Evolutionary conservation across 2,329 filamentous ascomycete genomes (phyloP).

Genomic region (Fusarium sp.): DNA sequence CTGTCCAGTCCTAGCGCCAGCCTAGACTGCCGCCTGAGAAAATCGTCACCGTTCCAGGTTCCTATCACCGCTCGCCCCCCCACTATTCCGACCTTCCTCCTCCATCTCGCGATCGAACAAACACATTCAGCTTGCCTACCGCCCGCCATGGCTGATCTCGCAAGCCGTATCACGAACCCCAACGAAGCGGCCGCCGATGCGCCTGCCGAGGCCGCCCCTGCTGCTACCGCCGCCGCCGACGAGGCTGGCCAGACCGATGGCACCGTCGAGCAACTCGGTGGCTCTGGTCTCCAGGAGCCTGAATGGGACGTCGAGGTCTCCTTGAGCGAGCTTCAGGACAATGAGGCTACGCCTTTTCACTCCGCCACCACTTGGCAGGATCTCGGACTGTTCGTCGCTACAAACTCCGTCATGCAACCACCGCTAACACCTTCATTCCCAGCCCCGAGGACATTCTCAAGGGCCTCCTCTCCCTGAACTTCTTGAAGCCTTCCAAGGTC

Average conservation of each 20-base stretch:
- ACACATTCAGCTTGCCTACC: constrained; percentile 4
- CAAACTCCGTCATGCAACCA: neutral
- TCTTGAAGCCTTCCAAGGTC: constrained; percentile 96
- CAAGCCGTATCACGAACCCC: constrained; percentile 63
- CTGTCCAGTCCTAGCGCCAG: constrained; percentile 12
- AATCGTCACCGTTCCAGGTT: constrained; percentile 18
- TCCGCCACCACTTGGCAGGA: constrained; percentile 88
- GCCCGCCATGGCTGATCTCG: constrained; percentile 60
- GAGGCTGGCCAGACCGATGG: constrained; percentile 53
- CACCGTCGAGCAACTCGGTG: constrained; percentile 52
- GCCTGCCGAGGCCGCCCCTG: constrained; percentile 30
- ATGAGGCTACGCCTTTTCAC: constrained; percentile 87
- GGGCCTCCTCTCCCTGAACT: constrained; percentile 84
- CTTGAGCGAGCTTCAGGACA: constrained; percentile 87
- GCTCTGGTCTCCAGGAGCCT: constrained; percentile 73
- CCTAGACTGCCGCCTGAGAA: constrained; percentile 26
- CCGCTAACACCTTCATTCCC: constrained; percentile 8
- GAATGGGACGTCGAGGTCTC: constrained; percentile 93
- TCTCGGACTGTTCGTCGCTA: constrained; percentile 75
- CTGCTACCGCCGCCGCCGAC: constrained; percentile 31
- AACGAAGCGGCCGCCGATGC: constrained; percentile 44
- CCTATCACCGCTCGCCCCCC: constrained; percentile 23
- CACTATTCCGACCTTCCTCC: constrained; percentile 27
- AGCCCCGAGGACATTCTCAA: constrained; percentile 72
- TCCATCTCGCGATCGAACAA: constrained; percentile 14